Percentiles rank a stretch among this genome's conserved stretches.
Conservation (phyloP, 148 eudicot genomes). For the Rhododendron ovatum region DNA sequence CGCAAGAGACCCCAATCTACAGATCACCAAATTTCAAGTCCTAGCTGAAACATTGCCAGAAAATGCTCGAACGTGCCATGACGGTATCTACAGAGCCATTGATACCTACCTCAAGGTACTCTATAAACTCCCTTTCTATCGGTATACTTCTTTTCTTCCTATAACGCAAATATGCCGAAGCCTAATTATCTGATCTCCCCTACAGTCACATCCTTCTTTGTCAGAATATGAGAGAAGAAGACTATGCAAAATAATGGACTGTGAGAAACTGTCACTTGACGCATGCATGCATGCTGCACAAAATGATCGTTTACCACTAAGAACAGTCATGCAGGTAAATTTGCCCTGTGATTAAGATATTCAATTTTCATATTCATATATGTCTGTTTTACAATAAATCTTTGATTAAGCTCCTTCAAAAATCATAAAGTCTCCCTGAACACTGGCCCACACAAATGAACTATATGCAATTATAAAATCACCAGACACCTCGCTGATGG, state of each 20-base stretch:
- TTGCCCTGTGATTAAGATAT: neutral
- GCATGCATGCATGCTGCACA: slow-evolving; percentile 85
- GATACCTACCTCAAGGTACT: slow-evolving; percentile 69
- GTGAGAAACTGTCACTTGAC: slow-evolving; percentile 61
- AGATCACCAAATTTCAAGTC: slow-evolving; percentile 51
- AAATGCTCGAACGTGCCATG: slow-evolving; percentile 50
- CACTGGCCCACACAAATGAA: neutral
- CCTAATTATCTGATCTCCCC: slow-evolving; percentile 13
- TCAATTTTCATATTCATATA: neutral
- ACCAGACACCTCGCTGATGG: neutral
- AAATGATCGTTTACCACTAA: slow-evolving; percentile 65
- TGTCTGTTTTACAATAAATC: neutral
- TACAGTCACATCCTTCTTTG: slow-evolving; percentile 62
- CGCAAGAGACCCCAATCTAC: slow-evolving; percentile 51
- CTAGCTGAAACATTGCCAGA: slow-evolving; percentile 63
- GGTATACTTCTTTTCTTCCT: neutral
- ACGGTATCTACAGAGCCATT: slow-evolving; percentile 69
- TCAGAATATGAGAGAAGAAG: slow-evolving; percentile 72
- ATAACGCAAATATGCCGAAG: neutral
- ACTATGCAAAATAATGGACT: slow-evolving; percentile 56
- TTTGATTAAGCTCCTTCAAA: neutral
- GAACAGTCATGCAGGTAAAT: slow-evolving; percentile 58
- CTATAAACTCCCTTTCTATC: neutral
- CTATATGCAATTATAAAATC: neutral
- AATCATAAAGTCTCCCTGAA: neutral